Evolutionary conservation across 768 basidiomycete species (phyloP), one percentile per base, ranked within the genome.

Genomic region (Tubosaeta sp.): DNA sequence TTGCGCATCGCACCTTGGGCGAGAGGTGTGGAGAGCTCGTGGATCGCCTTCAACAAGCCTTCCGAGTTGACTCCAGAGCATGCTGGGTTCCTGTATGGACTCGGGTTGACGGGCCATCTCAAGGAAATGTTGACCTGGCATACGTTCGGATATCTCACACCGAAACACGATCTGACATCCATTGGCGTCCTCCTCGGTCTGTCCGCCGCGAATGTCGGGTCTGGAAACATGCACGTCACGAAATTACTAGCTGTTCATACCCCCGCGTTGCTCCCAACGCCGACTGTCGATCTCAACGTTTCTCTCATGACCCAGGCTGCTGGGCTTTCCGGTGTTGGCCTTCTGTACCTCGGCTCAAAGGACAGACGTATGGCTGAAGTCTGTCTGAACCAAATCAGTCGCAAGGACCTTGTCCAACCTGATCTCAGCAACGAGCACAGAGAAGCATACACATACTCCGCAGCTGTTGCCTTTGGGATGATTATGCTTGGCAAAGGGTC

Each of bases 21-120:
- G 9, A 70, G 74, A 44, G 83, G 83, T 10, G 80, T 98, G 39
- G 92, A 97, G 65, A 91, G 89, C 61, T 92, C 93, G 0, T 97
- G 95, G 91, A 93, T 97, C 48, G 85, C 88, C 13, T 97, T 95
- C 77, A 95, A 98, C 70, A 91, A 89, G 60, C 95, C 97, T 0
- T 78, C 84, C 0, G 90, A 95, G 42, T 78, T 95, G 48, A 94
- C 89, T 5, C 84, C 95, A 0, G 86, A 93, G 62, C 97, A 98
- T 64, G 97, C 94, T n/a, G 97, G 97, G 2, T 94, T 97, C 72
- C 75, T 99, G 39, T 83, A 91, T 37, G 97, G 91, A 14, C 78
- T 99, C 9, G 97, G 97, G 0, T 74, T 99, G 22, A 90, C 85
- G 1, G 97, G 97, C 0, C 95, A 97, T 65, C 76, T 98, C 55